Evolutionary conservation across 2,329 filamentous ascomycete species (phyloP), one percentile per base, ranked within the genome.

Genomic region (Aureobasidium melanogenum): DNA sequence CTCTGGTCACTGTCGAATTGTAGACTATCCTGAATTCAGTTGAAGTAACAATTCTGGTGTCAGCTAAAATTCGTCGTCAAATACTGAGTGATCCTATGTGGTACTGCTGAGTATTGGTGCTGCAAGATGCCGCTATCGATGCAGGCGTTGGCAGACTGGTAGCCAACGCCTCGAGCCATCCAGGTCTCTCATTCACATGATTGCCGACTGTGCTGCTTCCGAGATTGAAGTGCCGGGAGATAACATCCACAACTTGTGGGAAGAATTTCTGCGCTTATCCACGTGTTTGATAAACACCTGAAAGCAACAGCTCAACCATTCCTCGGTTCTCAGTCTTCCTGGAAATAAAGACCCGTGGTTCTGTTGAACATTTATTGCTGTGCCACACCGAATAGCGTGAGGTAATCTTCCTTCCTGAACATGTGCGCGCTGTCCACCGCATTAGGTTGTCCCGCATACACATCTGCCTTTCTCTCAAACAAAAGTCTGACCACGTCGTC

Each of bases 401-500:
- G 67, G 46, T 67, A 67, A 8, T 68, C 71, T 54, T 72, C 71
- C 66, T 74, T 73, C 66, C 70, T 72, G 60, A 80, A 80, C 77
- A 80, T 79, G 54, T 69, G 70, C 61, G 77, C 78, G 63, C 72
- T 71, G 64, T 80, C 75, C 47, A 77, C 70, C 19, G 77, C 78
- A 70, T 72, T 77, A 41, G 77, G 77, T 63, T 75, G 73, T 17
- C 78, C 78, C 14, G 67, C 67, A 24, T 64, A 60, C 5, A 76
- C 51, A 67, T 78, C 75, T 59, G 76, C 77, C 2, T 74, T 76
- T 1, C 68, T 72, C 43, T 77, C 74, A 60, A 74, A 72, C 63
- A 82, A 57, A 39, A 75, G 80, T 69, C 82, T 81, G 10, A 89
- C 80, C 2, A 89, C 83, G 4, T 80, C 82, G 60, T 82, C 80